Base-by-base conservation (phyloP, 202 grass and related monocot genomes). In the Carex sylvatica region DNA sequence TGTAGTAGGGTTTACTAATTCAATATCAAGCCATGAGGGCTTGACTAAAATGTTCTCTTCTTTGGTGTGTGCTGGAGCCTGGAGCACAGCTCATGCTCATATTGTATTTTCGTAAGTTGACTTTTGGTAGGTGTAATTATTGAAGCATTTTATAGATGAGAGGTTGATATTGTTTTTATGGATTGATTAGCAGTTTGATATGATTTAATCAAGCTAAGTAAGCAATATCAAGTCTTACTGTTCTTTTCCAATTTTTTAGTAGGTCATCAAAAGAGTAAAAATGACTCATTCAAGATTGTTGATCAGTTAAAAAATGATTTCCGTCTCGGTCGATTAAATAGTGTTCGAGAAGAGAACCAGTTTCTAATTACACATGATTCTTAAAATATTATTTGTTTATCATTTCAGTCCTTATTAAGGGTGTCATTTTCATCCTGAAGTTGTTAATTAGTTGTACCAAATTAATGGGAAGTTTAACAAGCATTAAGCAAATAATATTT, bases 1-100 rank as follows among this genome's bases (percentile, higher is more conserved):
- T 90, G 42, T 67, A 53, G 16, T 64, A 42, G 33, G 56, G 35
- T n/a, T 46, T 31, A 81, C 35, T 31, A 56, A 35, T 54, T 33
- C 15, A 76, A 76, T 26, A 76, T 55, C 24, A 55, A n/a, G 28
- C 47, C 26, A 76, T 76, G 72, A 76, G 72, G 51, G 26, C 3
- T 3, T 76, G 6, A 56, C n/a, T 77, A 35, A 76, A 55, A 52
- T 55, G 72, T 58, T 52, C 9, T 74, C 13, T 35, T 76, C 24
- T 75, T 30, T n/a, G 72, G 51, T 76, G 72, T 30, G 51, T 30
- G 72, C 23, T 76, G 72, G 72, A 76, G 72, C 72, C 23, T 76
- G 72, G 72, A 76, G 72, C 72, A 55, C 51, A 76, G 72, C 51
- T 76, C 24, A 75, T 10, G 72, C 51, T 76, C 28, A 28, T 28